These are phyloP conservation scores for Eruca vesicaria DNA, from an alignment of 441 rosid genomes.

Conservation along the genomic window DNA sequence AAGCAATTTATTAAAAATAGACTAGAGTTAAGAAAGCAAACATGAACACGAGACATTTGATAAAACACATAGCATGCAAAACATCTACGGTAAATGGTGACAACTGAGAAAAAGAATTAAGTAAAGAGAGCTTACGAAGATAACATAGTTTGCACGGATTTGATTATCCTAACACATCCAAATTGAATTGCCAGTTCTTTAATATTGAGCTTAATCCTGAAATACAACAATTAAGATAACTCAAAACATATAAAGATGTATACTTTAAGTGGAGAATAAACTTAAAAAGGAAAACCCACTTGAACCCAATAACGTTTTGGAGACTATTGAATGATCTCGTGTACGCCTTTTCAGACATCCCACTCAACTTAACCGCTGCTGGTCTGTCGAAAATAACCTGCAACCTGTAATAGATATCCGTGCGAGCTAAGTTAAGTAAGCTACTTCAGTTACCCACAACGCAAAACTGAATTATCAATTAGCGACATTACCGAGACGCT, in stretches of 20 bases:
- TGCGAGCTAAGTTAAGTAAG: neutral
- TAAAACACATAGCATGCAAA: constrained; percentile 39
- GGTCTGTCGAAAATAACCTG: constrained; percentile 72
- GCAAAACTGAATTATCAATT: neutral
- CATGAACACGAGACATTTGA: constrained; percentile 40
- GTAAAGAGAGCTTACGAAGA: constrained; percentile 53
- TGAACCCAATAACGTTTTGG: constrained; percentile 76
- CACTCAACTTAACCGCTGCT: constrained; percentile 72
- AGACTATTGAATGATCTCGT: constrained; percentile 73
- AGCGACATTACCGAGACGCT: neutral
- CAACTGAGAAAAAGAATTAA: neutral
- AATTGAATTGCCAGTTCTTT: constrained; percentile 85
- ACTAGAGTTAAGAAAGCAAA: too few species aligned
- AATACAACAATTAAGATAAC: neutral
- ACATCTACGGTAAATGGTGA: neutral
- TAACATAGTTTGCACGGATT: constrained; percentile 63
- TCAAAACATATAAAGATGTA: neutral
- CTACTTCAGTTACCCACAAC: neutral
- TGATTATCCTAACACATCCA: constrained; percentile 87
- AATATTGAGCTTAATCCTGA: constrained; percentile 67
- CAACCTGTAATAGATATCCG: constrained; percentile 39
- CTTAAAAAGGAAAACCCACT: constrained; percentile 42
- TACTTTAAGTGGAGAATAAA: neutral
- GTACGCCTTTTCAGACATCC: constrained; percentile 90
- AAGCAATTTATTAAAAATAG: too few species aligned